phyloP scores from a whole-genome alignment of 1,284 basidiomycete species.

The Trichosporon asahii region DNA sequence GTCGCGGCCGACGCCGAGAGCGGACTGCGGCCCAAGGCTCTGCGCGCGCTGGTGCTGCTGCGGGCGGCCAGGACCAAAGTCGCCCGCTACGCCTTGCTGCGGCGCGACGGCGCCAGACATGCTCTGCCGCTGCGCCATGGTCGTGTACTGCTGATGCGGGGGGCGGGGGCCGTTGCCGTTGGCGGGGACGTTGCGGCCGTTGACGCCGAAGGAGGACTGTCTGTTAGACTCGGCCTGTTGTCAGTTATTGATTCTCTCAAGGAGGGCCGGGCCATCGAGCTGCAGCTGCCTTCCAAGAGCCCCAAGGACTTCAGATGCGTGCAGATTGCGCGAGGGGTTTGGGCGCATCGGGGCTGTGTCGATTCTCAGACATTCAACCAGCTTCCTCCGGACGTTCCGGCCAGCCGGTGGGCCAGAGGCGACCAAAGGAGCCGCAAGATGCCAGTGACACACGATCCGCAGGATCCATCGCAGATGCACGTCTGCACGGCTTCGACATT shows the following conservation, averaged over 20 bases:
- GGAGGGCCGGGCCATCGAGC: background rate
- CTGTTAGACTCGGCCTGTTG: background rate
- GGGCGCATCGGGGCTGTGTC: background rate
- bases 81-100: background rate
- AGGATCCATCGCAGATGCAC: background rate
- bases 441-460: background rate
- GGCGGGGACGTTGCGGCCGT: background rate
- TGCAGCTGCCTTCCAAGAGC: too few relatives aligned
- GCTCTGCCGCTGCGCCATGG: background rate
- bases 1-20: slow-evolving; percentile 11
- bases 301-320: background rate
- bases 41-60: slow-evolving; percentile 42
- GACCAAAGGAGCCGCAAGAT: background rate
- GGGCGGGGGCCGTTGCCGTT: background rate
- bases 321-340: too few relatives aligned
- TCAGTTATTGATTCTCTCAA: background rate
- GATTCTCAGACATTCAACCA: background rate
- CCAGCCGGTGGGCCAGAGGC: too few relatives aligned
- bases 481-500: too few relatives aligned
- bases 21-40: slow-evolving; percentile 37
- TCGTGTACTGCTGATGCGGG: background rate
- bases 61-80: slow-evolving; percentile 60
- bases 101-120: slow-evolving; percentile 14
- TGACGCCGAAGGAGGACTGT: background rate
- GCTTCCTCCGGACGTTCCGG: background rate